Evolutionary conservation across 2,329 filamentous ascomycete genomes (phyloP).

Genomic region (Xylariaceae sp.): DNA sequence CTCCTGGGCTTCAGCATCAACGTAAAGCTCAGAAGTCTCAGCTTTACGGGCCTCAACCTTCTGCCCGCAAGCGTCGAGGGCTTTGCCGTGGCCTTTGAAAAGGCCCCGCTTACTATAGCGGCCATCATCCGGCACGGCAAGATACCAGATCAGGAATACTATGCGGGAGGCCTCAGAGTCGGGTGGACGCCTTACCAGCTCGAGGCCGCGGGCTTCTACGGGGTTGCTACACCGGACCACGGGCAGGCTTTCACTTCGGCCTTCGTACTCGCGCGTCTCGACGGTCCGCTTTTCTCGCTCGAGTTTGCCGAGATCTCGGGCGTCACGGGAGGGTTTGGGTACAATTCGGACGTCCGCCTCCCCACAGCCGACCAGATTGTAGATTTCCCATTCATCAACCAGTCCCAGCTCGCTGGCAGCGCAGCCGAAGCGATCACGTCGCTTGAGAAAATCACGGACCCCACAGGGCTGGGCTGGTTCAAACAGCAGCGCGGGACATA

Average conservation of each 20-base stretch:
- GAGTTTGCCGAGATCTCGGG: constrained; percentile 9
- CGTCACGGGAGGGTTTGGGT: constrained; percentile 5
- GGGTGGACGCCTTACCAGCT: constrained; percentile 35
- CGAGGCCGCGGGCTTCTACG: constrained; percentile 39
- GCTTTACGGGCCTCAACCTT: constrained; percentile 17
- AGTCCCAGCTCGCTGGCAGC: background rate
- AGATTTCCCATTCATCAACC: constrained; percentile 3
- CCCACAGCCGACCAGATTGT: background rate
- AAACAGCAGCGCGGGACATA: constrained; percentile 24
- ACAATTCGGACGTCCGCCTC: background rate
- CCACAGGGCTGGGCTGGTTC: constrained; percentile 30
- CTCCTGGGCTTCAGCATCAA: constrained; percentile 34
- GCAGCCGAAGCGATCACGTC: constrained; percentile 4
- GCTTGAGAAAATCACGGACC: constrained; percentile 17
- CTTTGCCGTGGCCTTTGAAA: constrained; percentile 31
- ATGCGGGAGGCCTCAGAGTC: constrained; percentile 35
- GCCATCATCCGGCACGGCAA: constrained; percentile 33
- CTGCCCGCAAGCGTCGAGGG: constrained; percentile 27
- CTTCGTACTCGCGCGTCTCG: constrained; percentile 2
- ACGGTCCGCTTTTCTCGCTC: constrained; percentile 2
- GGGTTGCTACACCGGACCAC: constrained; percentile 12
- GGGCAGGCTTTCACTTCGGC: constrained; percentile 21
- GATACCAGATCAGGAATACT: constrained; percentile 26
- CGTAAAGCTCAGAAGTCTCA: constrained; percentile 11
- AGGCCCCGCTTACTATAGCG: constrained; percentile 34